These are phyloP conservation scores for Proliferodiscus dingleyae DNA, from an alignment of 2,329 filamentous ascomycete genomes.

Conservation along the genomic window DNA sequence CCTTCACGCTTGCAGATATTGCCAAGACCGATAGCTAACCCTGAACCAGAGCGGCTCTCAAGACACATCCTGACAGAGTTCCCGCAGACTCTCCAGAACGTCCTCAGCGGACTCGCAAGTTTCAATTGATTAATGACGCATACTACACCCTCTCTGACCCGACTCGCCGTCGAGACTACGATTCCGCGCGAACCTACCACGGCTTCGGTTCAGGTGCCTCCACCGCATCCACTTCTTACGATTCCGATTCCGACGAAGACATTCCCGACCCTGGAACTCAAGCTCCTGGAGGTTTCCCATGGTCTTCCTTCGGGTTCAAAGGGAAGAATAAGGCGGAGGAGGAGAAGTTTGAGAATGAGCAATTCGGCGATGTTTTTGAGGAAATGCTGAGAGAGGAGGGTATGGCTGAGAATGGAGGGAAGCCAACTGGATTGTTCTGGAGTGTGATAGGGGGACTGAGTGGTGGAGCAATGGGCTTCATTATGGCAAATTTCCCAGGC, in stretches of 20 bases:
- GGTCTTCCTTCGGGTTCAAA: conserved; percentile 62
- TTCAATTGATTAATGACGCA: conserved; percentile 88
- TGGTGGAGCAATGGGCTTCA: conserved; percentile 89
- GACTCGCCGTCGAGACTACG: conserved; percentile 75
- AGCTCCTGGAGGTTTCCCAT: conserved; percentile 57
- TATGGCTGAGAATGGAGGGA: conserved; percentile 66
- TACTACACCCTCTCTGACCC: conserved; percentile 88
- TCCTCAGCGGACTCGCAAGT: conserved; percentile 72
- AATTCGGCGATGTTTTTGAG: conserved; percentile 86
- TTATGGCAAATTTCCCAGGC: conserved; percentile 87
- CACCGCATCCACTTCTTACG: conserved; percentile 39
- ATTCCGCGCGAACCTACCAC: conserved; percentile 62
- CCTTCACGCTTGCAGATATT: neutral
- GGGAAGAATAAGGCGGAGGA: conserved; percentile 45
- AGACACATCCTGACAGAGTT: conserved; percentile 91
- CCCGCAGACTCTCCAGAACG: conserved; percentile 79
- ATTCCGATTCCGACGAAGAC: conserved; percentile 42
- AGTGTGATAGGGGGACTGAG: conserved; percentile 76
- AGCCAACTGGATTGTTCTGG: conserved; percentile 75
- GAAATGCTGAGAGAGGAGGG: conserved; percentile 85
- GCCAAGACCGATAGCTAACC: conserved; percentile 11
- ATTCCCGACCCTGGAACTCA: conserved; percentile 36
- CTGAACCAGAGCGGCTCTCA: conserved; percentile 67
- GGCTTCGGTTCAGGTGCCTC: conserved; percentile 39
- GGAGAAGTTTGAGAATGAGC: conserved; percentile 62